phyloP scores from a whole-genome alignment of 2,329 filamentous ascomycete species.

The Apiospora marii region DNA sequence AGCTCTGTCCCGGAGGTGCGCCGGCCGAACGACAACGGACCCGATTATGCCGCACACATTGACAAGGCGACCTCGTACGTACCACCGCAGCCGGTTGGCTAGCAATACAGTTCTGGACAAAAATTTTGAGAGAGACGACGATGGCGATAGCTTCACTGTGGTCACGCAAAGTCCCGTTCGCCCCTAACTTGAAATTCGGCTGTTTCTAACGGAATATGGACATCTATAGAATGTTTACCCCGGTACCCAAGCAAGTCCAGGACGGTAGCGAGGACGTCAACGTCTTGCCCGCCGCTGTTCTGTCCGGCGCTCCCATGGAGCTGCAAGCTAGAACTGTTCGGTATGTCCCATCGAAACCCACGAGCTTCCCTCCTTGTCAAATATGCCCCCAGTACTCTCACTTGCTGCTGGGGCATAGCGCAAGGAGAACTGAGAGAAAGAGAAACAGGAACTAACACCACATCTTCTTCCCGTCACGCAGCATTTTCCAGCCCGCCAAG shows the following conservation, averaged over 20 bases:
- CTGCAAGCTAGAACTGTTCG: slow-evolving; percentile 93
- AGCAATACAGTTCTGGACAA: neutral
- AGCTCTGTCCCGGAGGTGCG: slow-evolving; percentile 33
- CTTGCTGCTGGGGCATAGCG: slow-evolving; percentile 13
- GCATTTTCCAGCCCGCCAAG: slow-evolving; percentile 91
- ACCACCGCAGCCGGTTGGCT: neutral
- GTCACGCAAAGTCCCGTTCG: neutral
- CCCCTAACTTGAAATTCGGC: neutral
- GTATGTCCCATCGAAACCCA: slow-evolving; percentile 59
- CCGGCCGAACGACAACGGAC: slow-evolving; percentile 66
- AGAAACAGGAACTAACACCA: neutral
- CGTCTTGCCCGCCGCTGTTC: slow-evolving; percentile 79
- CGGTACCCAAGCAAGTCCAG: slow-evolving; percentile 87
- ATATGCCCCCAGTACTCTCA: neutral
- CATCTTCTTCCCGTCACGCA: slow-evolving; percentile 46
- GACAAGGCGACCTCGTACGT: slow-evolving; percentile 93
- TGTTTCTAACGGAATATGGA: slow-evolving; percentile 27
- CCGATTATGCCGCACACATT: slow-evolving; percentile 80
- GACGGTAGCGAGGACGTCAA: slow-evolving; percentile 85
- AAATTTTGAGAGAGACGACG: neutral
- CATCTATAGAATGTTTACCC: slow-evolving; percentile 78
- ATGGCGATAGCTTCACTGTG: neutral
- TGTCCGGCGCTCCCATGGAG: slow-evolving; percentile 93
- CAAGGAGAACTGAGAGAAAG: neutral
- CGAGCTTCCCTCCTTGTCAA: neutral